phyloP scores from a whole-genome alignment of 108 stramenopile species.

The Cyclotella sp. region DNA sequence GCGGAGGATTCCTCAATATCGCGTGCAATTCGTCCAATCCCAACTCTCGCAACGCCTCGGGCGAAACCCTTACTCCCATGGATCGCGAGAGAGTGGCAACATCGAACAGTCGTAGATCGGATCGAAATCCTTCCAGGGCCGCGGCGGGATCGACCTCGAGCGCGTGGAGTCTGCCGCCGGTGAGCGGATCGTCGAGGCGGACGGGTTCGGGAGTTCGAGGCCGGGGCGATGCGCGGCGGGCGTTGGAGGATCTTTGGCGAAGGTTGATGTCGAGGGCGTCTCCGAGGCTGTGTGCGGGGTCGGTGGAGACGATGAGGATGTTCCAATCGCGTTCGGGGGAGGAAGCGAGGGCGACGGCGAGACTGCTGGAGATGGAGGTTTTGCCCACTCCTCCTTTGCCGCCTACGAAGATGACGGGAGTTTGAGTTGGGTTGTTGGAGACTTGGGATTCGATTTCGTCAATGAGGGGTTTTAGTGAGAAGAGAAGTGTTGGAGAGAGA shows the following conservation, averaged over 20 bases:
- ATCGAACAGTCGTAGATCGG: constrained; percentile 72
- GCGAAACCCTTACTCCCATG: constrained; percentile 61
- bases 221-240: too few species aligned
- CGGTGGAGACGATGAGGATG: constrained; percentile 92
- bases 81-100: constrained; percentile 63
- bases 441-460: constrained; percentile 13
- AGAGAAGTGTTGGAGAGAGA: background rate
- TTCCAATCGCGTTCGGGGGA: constrained; percentile 67
- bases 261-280: constrained; percentile 91
- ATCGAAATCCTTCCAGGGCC: constrained; percentile 77
- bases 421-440: background rate
- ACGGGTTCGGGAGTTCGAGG: constrained; percentile 52
- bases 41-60: constrained; percentile 68
- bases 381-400: constrained; percentile 64
- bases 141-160: constrained; percentile 87
- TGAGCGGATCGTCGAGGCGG: constrained; percentile 72
- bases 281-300: constrained; percentile 96
- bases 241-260: constrained; percentile 13
- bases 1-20: constrained; percentile 92
- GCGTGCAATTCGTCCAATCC: constrained; percentile 80
- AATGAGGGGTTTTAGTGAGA: constrained; percentile 7
- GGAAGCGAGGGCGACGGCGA: constrained; percentile 84
- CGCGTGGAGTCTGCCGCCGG: constrained; percentile 72
- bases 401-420: constrained; percentile 16
- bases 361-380: constrained; percentile 84